Conservation (phyloP, 441 rosid genomes). For the Jatropha multifida region DNA sequence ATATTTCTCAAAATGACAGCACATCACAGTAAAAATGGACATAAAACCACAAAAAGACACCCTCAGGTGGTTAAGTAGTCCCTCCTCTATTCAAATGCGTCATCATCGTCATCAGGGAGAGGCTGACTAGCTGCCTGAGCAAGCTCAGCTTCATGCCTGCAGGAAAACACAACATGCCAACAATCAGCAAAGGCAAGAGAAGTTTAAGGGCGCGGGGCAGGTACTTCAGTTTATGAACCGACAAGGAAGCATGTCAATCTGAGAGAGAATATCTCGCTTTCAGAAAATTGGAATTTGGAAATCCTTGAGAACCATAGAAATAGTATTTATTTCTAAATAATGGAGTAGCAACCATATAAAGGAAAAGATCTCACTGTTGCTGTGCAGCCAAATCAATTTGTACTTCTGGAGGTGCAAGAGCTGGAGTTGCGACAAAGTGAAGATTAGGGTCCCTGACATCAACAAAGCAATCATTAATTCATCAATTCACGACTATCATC, state of each 20-base stretch:
- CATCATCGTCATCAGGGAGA: slow-evolving; percentile 77
- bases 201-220: not conserved
- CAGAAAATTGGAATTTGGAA: not conserved
- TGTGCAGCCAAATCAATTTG: slow-evolving; percentile 53
- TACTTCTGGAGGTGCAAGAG: slow-evolving; percentile 67
- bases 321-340: not conserved
- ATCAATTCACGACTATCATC: not conserved
- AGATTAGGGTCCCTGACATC: slow-evolving; percentile 47
- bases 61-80: not conserved
- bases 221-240: not conserved
- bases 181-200: not conserved
- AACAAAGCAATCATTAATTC: slow-evolving; percentile 6
- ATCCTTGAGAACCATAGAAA: not conserved
- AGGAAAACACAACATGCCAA: not conserved
- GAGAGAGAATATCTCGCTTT: not conserved
- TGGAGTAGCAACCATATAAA: not conserved
- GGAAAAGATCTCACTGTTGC: slow-evolving; percentile 45
- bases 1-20: not conserved
- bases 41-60: not conserved
- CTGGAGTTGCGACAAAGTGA: slow-evolving; percentile 62
- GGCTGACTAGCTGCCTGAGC: slow-evolving; percentile 66
- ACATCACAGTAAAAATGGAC: not conserved
- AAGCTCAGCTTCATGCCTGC: slow-evolving; percentile 79
- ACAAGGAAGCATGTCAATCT: not conserved
- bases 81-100: slow-evolving; percentile 17